Base-by-base conservation (phyloP, 768 basidiomycete genomes). In the Termitomyces bulborhizus region DNA sequence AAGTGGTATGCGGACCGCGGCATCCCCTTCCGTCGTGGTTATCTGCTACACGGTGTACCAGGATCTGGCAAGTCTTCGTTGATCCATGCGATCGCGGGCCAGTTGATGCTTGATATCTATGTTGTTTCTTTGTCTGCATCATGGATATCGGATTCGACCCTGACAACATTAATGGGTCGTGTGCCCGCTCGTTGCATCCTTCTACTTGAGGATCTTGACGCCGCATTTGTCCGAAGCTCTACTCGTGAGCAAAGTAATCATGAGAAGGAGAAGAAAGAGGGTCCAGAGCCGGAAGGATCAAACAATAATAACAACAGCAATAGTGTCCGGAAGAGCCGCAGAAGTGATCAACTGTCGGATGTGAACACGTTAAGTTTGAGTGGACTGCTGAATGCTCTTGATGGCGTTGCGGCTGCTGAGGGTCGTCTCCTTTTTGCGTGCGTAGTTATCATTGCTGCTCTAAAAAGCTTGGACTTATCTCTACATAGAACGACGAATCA, bases 1-100 rank as follows among this genome's bases (percentile, higher is more conserved):
- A 21, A 90, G 83, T 93, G 92, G 92, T 94, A 93, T 62, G 88
- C 89, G n/a, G 88, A 92, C 69, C 85, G 92, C 63, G 92, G 92
- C 49, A 93, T 93, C 60, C 92, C 92, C 31, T 93, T 90, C 81
- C 87, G 92, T 53, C 82, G 92, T 54, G 92, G 92, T 4, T 92
- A 91, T 68, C 80, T 93, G 49, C 76, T 93, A 24, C 84, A 92
- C 62, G 89, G 90, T 59, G 86, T 90, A 27, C 86, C 91, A 11
- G 92, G 91, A 47, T 88, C 87, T 27, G 91, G 91, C 46, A 94
- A 94, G 73, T 87, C 85, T 21, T 90, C 88, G 18, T 76, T 93
- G 54, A 91, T 93, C 62, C 90, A 93, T 59, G 79, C 92, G 13
- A 83, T 94, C 29, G 93, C 93, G 7, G 93, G 93, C 45, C 86